Evolutionary conservation across 345 rosid species (phyloP).

Genomic region (Camelina laxa): DNA sequence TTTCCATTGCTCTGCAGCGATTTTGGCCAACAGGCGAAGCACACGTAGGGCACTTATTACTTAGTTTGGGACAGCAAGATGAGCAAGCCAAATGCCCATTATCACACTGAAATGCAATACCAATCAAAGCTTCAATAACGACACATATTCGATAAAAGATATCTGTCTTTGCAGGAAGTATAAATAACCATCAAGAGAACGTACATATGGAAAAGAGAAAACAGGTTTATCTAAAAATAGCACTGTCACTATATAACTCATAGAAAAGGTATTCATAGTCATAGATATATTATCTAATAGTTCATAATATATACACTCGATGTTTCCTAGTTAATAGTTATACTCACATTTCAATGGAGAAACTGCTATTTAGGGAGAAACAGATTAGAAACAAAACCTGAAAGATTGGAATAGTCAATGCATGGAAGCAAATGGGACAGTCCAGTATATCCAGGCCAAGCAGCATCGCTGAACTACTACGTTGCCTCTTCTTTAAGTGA

Average conservation of each 20-base stretch:
- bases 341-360: background rate
- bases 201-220: too few relatives aligned
- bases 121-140: background rate
- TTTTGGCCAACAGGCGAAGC: conserved; percentile 45
- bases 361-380: background rate
- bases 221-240: background rate
- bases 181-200: too few relatives aligned
- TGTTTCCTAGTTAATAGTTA: background rate
- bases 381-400: background rate
- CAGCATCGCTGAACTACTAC: background rate
- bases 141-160: too few relatives aligned
- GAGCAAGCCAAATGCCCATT: conserved; percentile 60
- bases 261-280: too few relatives aligned
- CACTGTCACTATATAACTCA: too few relatives aligned
- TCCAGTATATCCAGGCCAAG: background rate
- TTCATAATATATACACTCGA: background rate
- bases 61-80: conserved; percentile 48
- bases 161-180: too few relatives aligned
- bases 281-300: too few relatives aligned
- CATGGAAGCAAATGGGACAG: conserved; percentile 5
- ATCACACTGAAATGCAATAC: conserved; percentile 43
- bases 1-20: conserved; percentile 56
- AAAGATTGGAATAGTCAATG: conserved; percentile 1
- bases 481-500: background rate
- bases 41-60: conserved; percentile 54